Evolutionary conservation across 257 asterid genomes (phyloP), one percentile per base, ranked within the genome.

Genomic region (Lycium barbarum): DNA sequence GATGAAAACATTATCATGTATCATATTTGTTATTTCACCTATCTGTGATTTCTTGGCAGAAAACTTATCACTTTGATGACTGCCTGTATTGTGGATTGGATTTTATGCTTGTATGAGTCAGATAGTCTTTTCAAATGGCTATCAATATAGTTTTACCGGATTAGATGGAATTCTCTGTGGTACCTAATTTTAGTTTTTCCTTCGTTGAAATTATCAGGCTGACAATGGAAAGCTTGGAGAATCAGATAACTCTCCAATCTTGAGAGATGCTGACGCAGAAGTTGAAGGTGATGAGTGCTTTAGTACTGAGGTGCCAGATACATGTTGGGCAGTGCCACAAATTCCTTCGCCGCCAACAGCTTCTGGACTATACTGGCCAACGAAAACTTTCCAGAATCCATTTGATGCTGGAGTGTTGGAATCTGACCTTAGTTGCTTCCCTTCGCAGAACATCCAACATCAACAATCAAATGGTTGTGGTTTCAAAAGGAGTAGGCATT

Each of bases 291-390:
- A 93, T 36, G 96, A 94, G 33, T 84, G 86, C 82, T 87, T 89
- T 85, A 95, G 93, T 22, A 68, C 53, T 0, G 93, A 89, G 83
- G 91, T 83, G 36, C 93, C 96, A 0, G 93, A 93, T 15, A 14
- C 95, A 22, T 89, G 87, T 14, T 92, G 97, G 93, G 90, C 98
- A 6, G 98, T 93, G 67, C 99, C 98, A 5, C 91, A 93, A 85
- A 88, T 97, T 68, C 93, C 91, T 36, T 93, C 97, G 26, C 96
- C 97, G 0, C 97, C 98, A 11, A 96, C 98, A 49, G 92, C 97
- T 79, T 95, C 98, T 0, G 98, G 98, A 36, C 91, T 95, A 40
- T 22, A 83, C 84, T 95, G 99, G 95, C 91, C 94, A 2, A 90
- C 93, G 7, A 90, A 88, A 79, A 85, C 57, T 55, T 40, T 85